phyloP scores from a whole-genome alignment of 768 basidiomycete species.

The Hemileccinum impolitum region DNA sequence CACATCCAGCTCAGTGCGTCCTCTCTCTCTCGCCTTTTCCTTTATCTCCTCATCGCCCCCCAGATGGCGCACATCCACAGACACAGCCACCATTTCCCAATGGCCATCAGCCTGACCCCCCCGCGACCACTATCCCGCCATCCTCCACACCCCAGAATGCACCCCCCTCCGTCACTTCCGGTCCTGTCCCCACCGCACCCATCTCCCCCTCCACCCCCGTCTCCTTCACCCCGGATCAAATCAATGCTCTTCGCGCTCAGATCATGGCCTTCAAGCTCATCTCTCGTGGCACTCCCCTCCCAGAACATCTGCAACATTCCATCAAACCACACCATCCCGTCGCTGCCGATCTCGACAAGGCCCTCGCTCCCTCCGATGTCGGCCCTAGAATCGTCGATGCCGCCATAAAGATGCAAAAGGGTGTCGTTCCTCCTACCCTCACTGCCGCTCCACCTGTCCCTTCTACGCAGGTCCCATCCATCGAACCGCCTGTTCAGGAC shows the following conservation, averaged over 20 bases:
- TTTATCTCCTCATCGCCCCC: slow-evolving; percentile 22
- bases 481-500: slow-evolving; percentile 45
- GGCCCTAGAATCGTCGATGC: slow-evolving; percentile 66
- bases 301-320: slow-evolving; percentile 66
- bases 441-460: slow-evolving; percentile 26
- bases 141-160: slow-evolving; percentile 29
- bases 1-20: slow-evolving; percentile 33
- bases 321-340: slow-evolving; percentile 63
- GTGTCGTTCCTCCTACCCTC: slow-evolving; percentile 26
- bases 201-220: slow-evolving; percentile 67
- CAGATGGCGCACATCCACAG: slow-evolving; percentile 26
- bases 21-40: background rate
- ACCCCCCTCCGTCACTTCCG: slow-evolving; percentile 42
- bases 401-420: slow-evolving; percentile 71
- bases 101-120: slow-evolving; percentile 37
- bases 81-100: slow-evolving; percentile 39
- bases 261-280: slow-evolving; percentile 80
- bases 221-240: slow-evolving; percentile 75
- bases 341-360: slow-evolving; percentile 60
- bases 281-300: slow-evolving; percentile 60
- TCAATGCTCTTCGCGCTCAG: slow-evolving; percentile 72
- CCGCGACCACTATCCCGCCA: slow-evolving; percentile 25
- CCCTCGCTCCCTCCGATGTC: slow-evolving; percentile 58
- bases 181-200: slow-evolving; percentile 49
- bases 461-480: slow-evolving; percentile 8